phyloP scores from a whole-genome alignment of 1,139 yeast species.

The Scheffersomyces segobiensis region DNA sequence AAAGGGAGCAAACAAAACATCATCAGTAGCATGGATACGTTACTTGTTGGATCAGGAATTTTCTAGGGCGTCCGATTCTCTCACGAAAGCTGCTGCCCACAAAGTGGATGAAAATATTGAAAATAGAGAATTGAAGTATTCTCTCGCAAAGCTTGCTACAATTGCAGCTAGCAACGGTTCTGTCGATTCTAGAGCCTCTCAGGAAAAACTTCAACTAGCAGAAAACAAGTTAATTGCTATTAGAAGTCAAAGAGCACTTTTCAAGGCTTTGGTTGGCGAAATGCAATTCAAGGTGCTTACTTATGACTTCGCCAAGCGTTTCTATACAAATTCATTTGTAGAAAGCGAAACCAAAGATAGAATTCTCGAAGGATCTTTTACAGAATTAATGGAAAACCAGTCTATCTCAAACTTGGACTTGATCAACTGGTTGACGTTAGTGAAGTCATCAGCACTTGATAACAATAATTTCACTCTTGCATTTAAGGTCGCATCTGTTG shows the following conservation, averaged over 20 bases:
- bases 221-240: conserved; percentile 48
- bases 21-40: conserved; percentile 73
- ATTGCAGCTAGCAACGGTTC: conserved; percentile 25
- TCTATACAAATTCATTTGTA: conserved; percentile 23
- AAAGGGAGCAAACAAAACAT: conserved; percentile 47
- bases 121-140: conserved; percentile 58
- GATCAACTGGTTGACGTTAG: conserved; percentile 57
- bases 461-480: conserved; percentile 36
- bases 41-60: conserved; percentile 56
- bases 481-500: conserved; percentile 31
- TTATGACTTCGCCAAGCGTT: conserved; percentile 17
- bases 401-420: conserved; percentile 48
- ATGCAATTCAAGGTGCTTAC: conserved; percentile 15
- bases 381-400: conserved; percentile 35
- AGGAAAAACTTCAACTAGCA: conserved; percentile 38
- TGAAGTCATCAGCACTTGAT: conserved; percentile 33
- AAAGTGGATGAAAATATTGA: conserved; percentile 42
- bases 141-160: conserved; percentile 66
- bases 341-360: conserved; percentile 13
- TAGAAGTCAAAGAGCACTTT: conserved; percentile 49
- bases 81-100: conserved; percentile 37
- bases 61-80: conserved; percentile 47
- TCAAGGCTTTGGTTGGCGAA: conserved; percentile 29
- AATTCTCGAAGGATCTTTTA: conserved; percentile 32
- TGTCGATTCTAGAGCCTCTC: conserved; percentile 8